Conservation (phyloP, 805 yeast genomes). For the Priceomyces medius region DNA sequence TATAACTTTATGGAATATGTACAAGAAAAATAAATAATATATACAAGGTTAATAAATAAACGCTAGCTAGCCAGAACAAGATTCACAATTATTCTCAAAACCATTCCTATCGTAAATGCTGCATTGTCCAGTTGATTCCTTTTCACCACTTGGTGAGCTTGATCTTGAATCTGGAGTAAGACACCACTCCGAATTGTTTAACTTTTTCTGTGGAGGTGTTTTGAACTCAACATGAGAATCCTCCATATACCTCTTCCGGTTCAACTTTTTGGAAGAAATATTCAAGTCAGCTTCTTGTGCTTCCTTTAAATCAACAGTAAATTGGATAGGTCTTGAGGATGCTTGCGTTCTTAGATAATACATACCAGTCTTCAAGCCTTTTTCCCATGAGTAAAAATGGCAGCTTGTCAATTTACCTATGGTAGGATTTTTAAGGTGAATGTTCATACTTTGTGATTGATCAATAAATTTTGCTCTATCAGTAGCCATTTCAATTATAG, state of each 20-base stretch:
- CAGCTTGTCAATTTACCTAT: slow-evolving; percentile 41
- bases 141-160: slow-evolving; percentile 1
- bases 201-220: not conserved
- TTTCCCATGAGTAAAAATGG: slow-evolving; percentile 44
- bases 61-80: slow-evolving; percentile 36
- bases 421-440: slow-evolving; percentile 36
- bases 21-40: not conserved
- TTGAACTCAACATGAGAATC: slow-evolving; percentile 5
- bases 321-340: slow-evolving; percentile 39
- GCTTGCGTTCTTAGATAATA: slow-evolving; percentile 40
- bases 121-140: slow-evolving; percentile 14
- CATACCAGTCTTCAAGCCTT: slow-evolving; percentile 41
- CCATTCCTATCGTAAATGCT: slow-evolving; percentile 34
- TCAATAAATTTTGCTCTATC: slow-evolving; percentile 71
- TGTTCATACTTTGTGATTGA: slow-evolving; percentile 48
- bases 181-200: not conserved
- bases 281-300: slow-evolving; percentile 5
- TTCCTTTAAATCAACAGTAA: slow-evolving; percentile 24
- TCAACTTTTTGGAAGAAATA: slow-evolving; percentile 10
- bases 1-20: not conserved
- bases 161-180: not conserved
- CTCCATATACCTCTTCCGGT: slow-evolving; percentile 23
- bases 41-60: slow-evolving; percentile 2
- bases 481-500: slow-evolving; percentile 82
- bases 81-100: slow-evolving; percentile 29